Conservation (phyloP, 371 early-diverging fungal genomes). For the Mortierella sp. region DNA sequence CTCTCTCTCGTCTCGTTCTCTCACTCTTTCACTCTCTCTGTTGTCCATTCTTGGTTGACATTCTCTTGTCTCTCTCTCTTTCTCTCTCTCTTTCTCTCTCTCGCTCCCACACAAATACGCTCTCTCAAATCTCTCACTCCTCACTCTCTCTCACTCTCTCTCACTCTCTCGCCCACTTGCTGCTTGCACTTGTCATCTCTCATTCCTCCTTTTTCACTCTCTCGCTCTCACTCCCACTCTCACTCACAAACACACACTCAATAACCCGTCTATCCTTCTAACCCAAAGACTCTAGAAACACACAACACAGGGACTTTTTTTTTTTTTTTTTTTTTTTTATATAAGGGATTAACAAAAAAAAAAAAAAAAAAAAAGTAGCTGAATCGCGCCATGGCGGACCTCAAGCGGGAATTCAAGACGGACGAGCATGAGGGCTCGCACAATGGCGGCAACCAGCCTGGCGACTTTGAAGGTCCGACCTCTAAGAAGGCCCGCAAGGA, state of each 20-base stretch:
- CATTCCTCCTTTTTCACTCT: neutral
- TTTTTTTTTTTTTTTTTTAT: too few species aligned
- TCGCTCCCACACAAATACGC: neutral
- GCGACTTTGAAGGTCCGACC: neutral
- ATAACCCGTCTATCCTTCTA: too few species aligned
- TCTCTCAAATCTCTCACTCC: neutral
- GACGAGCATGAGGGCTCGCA: neutral
- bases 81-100: too few species aligned
- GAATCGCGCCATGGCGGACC: neutral
- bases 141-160: neutral
- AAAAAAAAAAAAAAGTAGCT: neutral
- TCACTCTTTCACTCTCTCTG: too few species aligned
- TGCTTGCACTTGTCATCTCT: neutral
- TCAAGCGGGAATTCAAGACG: too few species aligned
- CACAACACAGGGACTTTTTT: neutral
- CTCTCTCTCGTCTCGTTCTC: too few species aligned
- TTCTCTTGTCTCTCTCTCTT: too few species aligned
- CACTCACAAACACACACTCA: neutral
- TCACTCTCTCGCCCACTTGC: neutral
- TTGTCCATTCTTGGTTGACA: too few species aligned
- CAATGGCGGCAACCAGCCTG: neutral
- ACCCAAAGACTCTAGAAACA: too few species aligned
- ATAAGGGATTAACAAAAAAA: too few species aligned
- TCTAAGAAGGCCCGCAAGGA: constrained; percentile 4
- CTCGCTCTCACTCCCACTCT: neutral